Percentiles rank a stretch among this genome's conserved stretches.
phyloP scores from a whole-genome alignment of 345 rosid genomes.

The Microcos paniculata region DNA sequence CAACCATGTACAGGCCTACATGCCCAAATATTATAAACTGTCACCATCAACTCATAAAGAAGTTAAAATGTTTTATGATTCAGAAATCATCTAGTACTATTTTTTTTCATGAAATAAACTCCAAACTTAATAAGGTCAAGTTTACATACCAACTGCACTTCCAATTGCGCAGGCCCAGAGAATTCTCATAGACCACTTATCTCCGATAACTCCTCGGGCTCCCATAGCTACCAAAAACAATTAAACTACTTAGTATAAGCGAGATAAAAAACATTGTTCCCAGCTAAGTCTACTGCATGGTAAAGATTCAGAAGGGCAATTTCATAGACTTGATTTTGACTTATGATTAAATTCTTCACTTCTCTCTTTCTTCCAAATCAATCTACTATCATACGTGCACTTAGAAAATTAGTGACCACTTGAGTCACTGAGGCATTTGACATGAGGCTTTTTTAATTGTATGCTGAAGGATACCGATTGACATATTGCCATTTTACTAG shows the following conservation, averaged over 20 bases:
- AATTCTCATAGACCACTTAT: conserved; percentile 77
- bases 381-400: neutral
- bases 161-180: conserved; percentile 77
- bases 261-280: neutral
- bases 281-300: neutral
- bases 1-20: conserved; percentile 81
- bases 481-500: neutral
- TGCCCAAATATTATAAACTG: conserved; percentile 6
- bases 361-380: neutral
- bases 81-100: neutral
- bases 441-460: neutral
- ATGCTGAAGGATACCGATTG: neutral
- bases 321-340: neutral
- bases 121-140: neutral
- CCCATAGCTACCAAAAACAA: conserved; percentile 36
- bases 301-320: neutral
- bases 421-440: neutral
- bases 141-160: conserved; percentile 52
- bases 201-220: conserved; percentile 54
- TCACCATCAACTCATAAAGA: neutral
- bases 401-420: neutral
- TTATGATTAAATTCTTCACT: neutral
- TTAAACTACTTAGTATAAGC: neutral
- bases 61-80: neutral
- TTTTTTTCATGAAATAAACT: conserved; percentile 1